Conservation (phyloP, 306 rosid genomes). For the Medicago truncatula region DNA sequence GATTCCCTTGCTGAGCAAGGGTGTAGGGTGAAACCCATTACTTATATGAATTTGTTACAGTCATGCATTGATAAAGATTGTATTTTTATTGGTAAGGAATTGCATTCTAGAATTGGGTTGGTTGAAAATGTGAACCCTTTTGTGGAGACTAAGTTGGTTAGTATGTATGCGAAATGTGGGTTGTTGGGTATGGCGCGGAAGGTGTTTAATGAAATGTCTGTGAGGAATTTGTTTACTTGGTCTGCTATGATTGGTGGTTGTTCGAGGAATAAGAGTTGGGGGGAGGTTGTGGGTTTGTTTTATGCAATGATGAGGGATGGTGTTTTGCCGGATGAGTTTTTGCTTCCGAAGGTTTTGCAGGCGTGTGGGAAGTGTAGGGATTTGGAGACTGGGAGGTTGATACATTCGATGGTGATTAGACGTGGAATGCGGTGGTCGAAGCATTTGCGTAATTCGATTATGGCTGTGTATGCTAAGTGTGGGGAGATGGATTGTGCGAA, state of each 20-base stretch:
- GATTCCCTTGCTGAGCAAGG: conserved; percentile 71
- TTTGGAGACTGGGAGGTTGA: conserved; percentile 57
- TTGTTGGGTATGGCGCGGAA: conserved; percentile 71
- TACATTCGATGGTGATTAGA: conserved; percentile 76
- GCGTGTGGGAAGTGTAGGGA: conserved; percentile 75
- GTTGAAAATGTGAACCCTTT: conserved; percentile 61
- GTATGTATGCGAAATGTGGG: conserved; percentile 93
- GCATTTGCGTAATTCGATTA: conserved; percentile 63
- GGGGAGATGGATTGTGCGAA: conserved; percentile 67
- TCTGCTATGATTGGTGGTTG: conserved; percentile 95
- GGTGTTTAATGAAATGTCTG: conserved; percentile 79
- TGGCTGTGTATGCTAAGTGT: conserved; percentile 73
- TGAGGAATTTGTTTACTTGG: conserved; percentile 91
- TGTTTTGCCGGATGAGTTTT: conserved; percentile 68
- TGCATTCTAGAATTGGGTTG: conserved; percentile 66
- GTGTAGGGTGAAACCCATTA: conserved; percentile 56
- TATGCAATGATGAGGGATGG: conserved; percentile 71
- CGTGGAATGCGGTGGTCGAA: conserved; percentile 48
- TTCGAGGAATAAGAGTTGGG: conserved; percentile 68
- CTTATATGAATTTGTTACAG: conserved; percentile 70
- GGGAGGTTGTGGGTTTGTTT: conserved; percentile 69
- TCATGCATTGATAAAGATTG: conserved; percentile 72
- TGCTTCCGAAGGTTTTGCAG: conserved; percentile 76
- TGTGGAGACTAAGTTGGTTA: conserved; percentile 81
- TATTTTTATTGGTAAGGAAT: conserved; percentile 72